Percentiles rank a stretch among this genome's conserved stretches.
phyloP scores from a whole-genome alignment of 2,329 filamentous ascomycete species.

The Thelonectria discophora region DNA sequence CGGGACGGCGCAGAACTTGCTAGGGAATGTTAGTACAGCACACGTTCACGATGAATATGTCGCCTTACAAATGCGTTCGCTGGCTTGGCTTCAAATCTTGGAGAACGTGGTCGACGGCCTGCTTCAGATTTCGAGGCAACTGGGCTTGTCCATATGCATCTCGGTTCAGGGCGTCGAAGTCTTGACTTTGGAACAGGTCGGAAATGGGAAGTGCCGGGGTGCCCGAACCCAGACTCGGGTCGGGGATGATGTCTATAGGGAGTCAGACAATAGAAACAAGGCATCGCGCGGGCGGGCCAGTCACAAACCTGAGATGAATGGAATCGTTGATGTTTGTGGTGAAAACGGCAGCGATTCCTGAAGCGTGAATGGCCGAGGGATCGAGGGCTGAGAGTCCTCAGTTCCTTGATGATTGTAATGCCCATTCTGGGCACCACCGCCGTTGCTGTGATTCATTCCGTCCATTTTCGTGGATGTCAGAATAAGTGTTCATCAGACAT shows the following conservation, averaged over 20 bases:
- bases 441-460: constrained; percentile 44
- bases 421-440: constrained; percentile 49
- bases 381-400: constrained; percentile 37
- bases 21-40: constrained; percentile 47
- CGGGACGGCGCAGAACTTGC: constrained; percentile 59
- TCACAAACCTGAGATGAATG: constrained; percentile 75
- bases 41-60: neutral
- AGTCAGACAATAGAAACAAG: constrained; percentile 28
- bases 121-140: constrained; percentile 72
- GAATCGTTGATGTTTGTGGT: constrained; percentile 81
- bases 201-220: constrained; percentile 61
- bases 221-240: constrained; percentile 67
- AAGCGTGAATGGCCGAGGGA: constrained; percentile 65
- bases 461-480: constrained; percentile 44
- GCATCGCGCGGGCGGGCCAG: neutral
- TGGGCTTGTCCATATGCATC: constrained; percentile 69
- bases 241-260: constrained; percentile 69
- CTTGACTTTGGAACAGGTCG: constrained; percentile 60
- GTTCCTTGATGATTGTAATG: constrained; percentile 37
- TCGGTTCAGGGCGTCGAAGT: constrained; percentile 74
- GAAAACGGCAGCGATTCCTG: constrained; percentile 84
- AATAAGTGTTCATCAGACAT: constrained; percentile 45
- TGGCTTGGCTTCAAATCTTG: constrained; percentile 77
- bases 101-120: constrained; percentile 77
- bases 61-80: constrained; percentile 71